Base-by-base conservation (phyloP, 2,329 filamentous ascomycete species). In the Colletotrichum musae region DNA sequence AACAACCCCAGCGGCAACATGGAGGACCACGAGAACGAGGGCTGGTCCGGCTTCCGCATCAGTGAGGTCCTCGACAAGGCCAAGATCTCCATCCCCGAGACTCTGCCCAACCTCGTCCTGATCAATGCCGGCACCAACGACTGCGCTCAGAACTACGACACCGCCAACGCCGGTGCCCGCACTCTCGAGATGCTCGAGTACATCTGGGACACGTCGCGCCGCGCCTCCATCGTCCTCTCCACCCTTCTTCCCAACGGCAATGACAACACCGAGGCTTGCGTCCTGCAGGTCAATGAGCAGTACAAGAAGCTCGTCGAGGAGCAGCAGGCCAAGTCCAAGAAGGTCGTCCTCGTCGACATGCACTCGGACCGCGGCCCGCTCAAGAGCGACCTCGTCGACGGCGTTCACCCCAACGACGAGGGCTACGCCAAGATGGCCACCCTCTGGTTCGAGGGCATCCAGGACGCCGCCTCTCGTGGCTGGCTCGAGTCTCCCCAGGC, bases 71-170 rank as follows among this genome's bases (percentile, higher is more conserved):
- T 74, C 51, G 72, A 32, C 32, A 81, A 80, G 66, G 81, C 80
- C 26, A 70, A 70, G 28, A 39, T 18, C 4, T 76, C 78, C 1
- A 77, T 83, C 5, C 76, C 77, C 1, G 24, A 68, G 2, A 74
- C 72, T 32, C 75, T 77, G 63, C 83, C 83, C 10, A 83, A 84
- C 70, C 71, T 84, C 39, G 72, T 84, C 57, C 74, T 80, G 28
- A 72, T 85, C 72, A 84, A 85, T 72, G 78, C 76, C 12, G 83
- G 83, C 58, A 84, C 83, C 54, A 85, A 85, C 69, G 82, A 85
- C 71, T 82, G 80, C 53, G 57, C 7, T 21, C 80, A 81, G 65
- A 64, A 76, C 68, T 74, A 69, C 63, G 73, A 81, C 48, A 65
- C 82, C 9, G 66, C 67, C 32, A 58, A 68, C 32, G 78, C 78